Evolutionary conservation across 2,329 filamentous ascomycete genomes (phyloP).

Genomic region (Dryadomyces quercus-mongolicae): DNA sequence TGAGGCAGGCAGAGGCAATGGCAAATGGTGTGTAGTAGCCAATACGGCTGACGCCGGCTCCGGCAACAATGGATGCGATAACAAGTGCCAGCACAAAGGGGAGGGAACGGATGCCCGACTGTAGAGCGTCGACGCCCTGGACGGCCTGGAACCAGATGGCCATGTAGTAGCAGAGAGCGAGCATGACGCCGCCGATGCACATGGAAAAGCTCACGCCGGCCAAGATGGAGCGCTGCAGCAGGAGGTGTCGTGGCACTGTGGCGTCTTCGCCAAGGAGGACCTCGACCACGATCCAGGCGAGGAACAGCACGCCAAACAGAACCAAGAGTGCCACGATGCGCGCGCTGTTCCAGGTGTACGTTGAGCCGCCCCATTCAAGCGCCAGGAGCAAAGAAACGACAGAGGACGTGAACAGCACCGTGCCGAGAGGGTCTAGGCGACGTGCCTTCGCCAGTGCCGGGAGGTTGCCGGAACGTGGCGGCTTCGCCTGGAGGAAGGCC

Average conservation of each 20-base stretch:
- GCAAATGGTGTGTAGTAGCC: conserved; percentile 25
- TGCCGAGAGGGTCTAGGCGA: conserved; percentile 37
- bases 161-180: conserved; percentile 22
- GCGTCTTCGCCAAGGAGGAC: conserved; percentile 16
- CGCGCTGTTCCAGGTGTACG: conserved; percentile 36
- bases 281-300: conserved; percentile 34
- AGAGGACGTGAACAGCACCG: conserved; percentile 36
- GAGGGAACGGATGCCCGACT: conserved; percentile 23
- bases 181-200: conserved; percentile 23
- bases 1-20: conserved; percentile 17
- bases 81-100: conserved; percentile 16
- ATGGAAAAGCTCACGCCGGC: conserved; percentile 22
- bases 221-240: conserved; percentile 26
- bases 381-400: conserved; percentile 42
- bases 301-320: conserved; percentile 31
- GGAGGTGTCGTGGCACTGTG: conserved; percentile 27
- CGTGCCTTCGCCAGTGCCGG: conserved; percentile 15
- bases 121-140: conserved; percentile 15
- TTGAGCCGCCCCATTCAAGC: conserved; percentile 43
- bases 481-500: conserved; percentile 20
- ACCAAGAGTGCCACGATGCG: conserved; percentile 39
- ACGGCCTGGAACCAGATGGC: conserved; percentile 27
- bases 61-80: conserved; percentile 14
- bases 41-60: conserved; percentile 10
- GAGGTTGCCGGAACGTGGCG: conserved; percentile 9